phyloP scores from a whole-genome alignment of 495 filamentous ascomycete genomes.

The Tuber brumale region DNA sequence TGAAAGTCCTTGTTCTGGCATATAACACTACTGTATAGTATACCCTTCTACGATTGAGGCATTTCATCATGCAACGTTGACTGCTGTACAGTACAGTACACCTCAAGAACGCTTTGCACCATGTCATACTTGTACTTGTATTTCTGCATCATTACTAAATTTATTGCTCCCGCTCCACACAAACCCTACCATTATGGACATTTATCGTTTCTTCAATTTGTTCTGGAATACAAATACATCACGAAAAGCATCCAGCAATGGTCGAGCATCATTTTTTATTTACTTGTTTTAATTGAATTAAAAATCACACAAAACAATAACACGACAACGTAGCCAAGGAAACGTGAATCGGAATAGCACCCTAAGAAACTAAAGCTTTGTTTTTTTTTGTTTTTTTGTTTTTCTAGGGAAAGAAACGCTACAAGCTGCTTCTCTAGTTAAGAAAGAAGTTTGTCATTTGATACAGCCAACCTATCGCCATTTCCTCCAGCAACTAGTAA shows the following conservation, averaged over 20 bases:
- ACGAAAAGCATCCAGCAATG: not conserved
- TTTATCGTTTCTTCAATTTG: not conserved
- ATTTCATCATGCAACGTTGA: too few relatives aligned
- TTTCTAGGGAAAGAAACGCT: not conserved
- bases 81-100: too few relatives aligned
- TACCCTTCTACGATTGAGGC: too few relatives aligned
- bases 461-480: conserved; percentile 4
- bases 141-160: not conserved
- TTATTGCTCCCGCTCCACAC: not conserved
- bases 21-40: too few relatives aligned
- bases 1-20: too few relatives aligned
- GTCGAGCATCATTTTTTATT: not conserved
- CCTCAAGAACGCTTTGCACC: too few relatives aligned
- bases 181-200: not conserved
- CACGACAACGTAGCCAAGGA: not conserved
- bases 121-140: not conserved
- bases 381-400: not conserved
- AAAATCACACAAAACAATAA: conserved; percentile 1
- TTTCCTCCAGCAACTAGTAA: conserved; percentile 45
- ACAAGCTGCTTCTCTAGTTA: not conserved
- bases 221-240: not conserved
- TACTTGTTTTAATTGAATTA: not conserved
- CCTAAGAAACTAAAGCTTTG: conserved; percentile 1
- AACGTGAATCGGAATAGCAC: not conserved
- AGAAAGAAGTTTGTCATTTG: conserved; percentile 1